A percentile compares a stretch with the other conserved stretches of the same genome.
These are phyloP conservation scores for Trametes versicolor DNA, from an alignment of 1,284 basidiomycete genomes.

Conservation along the genomic window DNA sequence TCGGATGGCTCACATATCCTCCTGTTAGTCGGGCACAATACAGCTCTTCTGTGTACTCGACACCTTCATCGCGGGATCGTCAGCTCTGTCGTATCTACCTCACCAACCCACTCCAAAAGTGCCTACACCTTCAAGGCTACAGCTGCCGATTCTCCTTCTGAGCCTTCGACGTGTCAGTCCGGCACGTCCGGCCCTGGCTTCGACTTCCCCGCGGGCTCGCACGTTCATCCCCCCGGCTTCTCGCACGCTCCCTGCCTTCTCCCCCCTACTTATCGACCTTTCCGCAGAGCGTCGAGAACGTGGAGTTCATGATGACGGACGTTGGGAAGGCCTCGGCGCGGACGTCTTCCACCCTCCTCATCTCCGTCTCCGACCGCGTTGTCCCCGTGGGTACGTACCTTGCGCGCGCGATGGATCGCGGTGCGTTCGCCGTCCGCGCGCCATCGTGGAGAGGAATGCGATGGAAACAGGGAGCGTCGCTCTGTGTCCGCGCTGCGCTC, in stretches of 20 bases:
- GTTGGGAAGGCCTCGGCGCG: slow-evolving; percentile 4
- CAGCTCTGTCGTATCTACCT: background rate
- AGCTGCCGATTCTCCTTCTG: background rate
- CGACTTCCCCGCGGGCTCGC: slow-evolving; percentile 23
- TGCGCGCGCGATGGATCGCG: background rate
- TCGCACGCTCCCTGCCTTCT: background rate
- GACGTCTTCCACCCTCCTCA: slow-evolving; percentile 14
- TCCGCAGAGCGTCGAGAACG: slow-evolving; percentile 14
- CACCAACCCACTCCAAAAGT: background rate
- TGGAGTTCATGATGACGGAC: slow-evolving; percentile 2
- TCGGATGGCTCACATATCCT: background rate
- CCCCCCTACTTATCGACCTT: background rate
- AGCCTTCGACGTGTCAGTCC: background rate
- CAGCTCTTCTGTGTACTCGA: background rate
- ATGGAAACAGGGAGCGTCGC: too few species aligned
- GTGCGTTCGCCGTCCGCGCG: too few species aligned
- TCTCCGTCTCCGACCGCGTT: slow-evolving; percentile 6
- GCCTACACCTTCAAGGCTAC: background rate
- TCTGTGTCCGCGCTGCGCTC: too few species aligned
- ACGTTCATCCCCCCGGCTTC: slow-evolving; percentile 14
- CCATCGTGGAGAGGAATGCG: too few species aligned
- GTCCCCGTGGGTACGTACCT: background rate
- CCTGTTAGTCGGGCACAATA: background rate
- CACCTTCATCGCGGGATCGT: background rate
- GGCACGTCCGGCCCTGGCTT: slow-evolving; percentile 16